Evolutionary conservation across 352 stramenopile species (phyloP), one percentile per base, ranked within the genome.

Genomic region (Pythium dissimile): DNA sequence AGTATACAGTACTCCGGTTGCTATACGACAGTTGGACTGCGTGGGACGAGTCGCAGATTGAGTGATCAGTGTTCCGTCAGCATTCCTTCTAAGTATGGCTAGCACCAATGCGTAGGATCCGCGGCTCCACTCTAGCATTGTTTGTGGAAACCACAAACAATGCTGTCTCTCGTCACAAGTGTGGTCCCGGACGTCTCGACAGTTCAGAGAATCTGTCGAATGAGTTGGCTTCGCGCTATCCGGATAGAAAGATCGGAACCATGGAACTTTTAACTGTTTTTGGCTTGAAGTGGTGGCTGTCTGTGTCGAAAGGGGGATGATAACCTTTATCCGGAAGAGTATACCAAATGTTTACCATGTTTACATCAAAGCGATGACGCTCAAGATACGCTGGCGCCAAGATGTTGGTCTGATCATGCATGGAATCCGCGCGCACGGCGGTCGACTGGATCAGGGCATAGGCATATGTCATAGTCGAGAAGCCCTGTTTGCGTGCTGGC

Each of bases 11-110:
- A n/a, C n/a, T n/a, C n/a, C n/a, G n/a, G n/a, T n/a, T n/a, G n/a
- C n/a, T n/a, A n/a, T n/a, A n/a, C n/a, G n/a, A n/a, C n/a, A n/a
- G n/a, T n/a, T 50, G 47, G 18, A 28, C 46, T 18, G 32, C 13
- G 26, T 54, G 46, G 35, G 46, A 54, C 46, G 50, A 58, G 38
- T 49, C 27, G 26, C 44, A 10, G n/a, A 34, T 39, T n/a, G n/a
- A n/a, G n/a, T n/a, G n/a, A n/a, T n/a, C n/a, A n/a, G n/a, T n/a
- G n/a, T n/a, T n/a, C n/a, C n/a, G n/a, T n/a, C n/a, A n/a, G n/a
- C n/a, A n/a, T n/a, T n/a, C n/a, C n/a, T n/a, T n/a, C n/a, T n/a
- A n/a, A n/a, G n/a, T n/a, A n/a, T n/a, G n/a, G n/a, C n/a, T n/a
- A n/a, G n/a, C n/a, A n/a, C n/a, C n/a, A n/a, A n/a, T n/a, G n/a